These are phyloP conservation scores for carrot (Daucus carota) DNA, from an alignment of 129 eudicot species.

Conservation along the genomic window DNA sequence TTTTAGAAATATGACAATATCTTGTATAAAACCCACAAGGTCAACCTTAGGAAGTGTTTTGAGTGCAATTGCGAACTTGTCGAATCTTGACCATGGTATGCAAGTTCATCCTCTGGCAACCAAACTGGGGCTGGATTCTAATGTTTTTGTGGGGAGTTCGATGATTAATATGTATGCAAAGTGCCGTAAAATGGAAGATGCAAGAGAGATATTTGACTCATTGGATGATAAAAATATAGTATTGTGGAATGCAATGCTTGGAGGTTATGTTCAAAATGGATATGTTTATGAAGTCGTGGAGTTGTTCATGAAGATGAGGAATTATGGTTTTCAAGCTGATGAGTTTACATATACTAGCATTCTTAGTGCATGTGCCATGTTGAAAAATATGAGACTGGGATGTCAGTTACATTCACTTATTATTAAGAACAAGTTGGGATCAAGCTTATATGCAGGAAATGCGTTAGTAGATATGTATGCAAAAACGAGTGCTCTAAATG, in stretches of 20 bases:
- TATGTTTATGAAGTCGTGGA: constrained; percentile 49
- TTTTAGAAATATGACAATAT: constrained; percentile 50
- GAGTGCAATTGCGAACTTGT: constrained; percentile 68
- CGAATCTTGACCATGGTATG: constrained; percentile 43
- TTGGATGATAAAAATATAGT: constrained; percentile 58
- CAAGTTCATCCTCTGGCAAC: constrained; percentile 77
- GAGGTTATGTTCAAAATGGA: constrained; percentile 78
- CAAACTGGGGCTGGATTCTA: constrained; percentile 65
- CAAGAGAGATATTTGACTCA: constrained; percentile 55
- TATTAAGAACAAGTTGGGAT: constrained; percentile 48
- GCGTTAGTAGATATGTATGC: constrained; percentile 94
- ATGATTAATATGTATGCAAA: constrained; percentile 83
- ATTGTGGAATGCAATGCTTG: constrained; percentile 81
- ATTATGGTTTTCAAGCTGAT: constrained; percentile 54
- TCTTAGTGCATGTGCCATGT: constrained; percentile 66
- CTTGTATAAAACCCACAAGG: constrained; percentile 56
- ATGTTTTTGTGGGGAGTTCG: constrained; percentile 92
- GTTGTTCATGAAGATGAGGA: constrained; percentile 49
- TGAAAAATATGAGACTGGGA: constrained; percentile 50
- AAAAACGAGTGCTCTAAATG: constrained; percentile 48
- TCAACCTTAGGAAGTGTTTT: constrained; percentile 84
- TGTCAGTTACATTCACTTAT: constrained; percentile 63
- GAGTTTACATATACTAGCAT: constrained; percentile 82
- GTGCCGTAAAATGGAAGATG: constrained; percentile 59
- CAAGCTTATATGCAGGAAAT: constrained; percentile 70